Percentiles rank a stretch among this genome's conserved stretches.
Evolutionary conservation across 768 basidiomycete genomes (phyloP).

Genomic region (Tephrocybe rancida): DNA sequence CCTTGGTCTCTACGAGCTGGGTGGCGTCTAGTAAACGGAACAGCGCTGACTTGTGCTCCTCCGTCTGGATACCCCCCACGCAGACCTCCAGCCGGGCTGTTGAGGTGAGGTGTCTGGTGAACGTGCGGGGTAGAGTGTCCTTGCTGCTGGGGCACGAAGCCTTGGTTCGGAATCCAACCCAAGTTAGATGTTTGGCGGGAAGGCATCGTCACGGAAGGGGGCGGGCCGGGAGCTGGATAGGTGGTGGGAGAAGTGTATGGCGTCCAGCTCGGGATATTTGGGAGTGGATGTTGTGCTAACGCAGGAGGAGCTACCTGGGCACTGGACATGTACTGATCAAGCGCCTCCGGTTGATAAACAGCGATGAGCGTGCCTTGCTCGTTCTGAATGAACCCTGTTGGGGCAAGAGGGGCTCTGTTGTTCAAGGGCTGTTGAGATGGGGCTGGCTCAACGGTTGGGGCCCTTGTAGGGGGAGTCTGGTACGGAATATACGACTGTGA

Average conservation of each 20-base stretch:
- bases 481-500: constrained; percentile 53
- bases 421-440: constrained; percentile 24
- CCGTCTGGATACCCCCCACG: constrained; percentile 23
- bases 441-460: constrained; percentile 32
- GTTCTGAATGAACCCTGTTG: constrained; percentile 72
- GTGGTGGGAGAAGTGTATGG: constrained; percentile 28
- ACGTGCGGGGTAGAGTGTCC: constrained; percentile 14
- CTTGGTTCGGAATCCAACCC: constrained; percentile 26
- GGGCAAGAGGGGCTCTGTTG: constrained; percentile 57
- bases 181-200: constrained; percentile 23
- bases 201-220: constrained; percentile 23
- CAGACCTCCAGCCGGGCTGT: constrained; percentile 11
- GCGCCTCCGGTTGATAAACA: constrained; percentile 69
- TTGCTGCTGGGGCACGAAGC: constrained; percentile 18
- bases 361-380: constrained; percentile 74
- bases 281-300: constrained; percentile 25
- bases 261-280: constrained; percentile 32
- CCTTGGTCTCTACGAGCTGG: constrained; percentile 28
- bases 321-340: constrained; percentile 68
- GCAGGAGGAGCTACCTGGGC: constrained; percentile 28
- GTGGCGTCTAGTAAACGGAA: constrained; percentile 25
- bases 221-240: constrained; percentile 29
- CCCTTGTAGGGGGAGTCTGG: constrained; percentile 37
- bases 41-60: constrained; percentile 14
- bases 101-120: constrained; percentile 13